A percentile compares a stretch with the other conserved stretches of the same genome.
Evolutionary conservation across 2,329 filamentous ascomycete species (phyloP).

Genomic region (Fusarium paranaense): DNA sequence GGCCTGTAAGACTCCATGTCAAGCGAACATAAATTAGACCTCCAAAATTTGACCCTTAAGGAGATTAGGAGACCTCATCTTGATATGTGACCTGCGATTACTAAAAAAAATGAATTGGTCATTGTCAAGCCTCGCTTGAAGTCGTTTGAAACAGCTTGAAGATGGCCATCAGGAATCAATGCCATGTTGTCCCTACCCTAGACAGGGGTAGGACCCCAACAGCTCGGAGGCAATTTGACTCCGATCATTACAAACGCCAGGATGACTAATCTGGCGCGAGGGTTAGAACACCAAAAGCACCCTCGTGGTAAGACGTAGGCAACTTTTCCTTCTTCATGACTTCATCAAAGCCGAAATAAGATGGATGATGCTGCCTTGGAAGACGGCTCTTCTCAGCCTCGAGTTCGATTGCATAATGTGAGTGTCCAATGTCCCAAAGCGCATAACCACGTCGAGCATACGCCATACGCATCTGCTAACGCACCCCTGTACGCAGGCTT

Average conservation of each 20-base stretch:
- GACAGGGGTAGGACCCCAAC: background rate
- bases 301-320: background rate
- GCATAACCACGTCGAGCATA: too few species aligned
- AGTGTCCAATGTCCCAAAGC: background rate
- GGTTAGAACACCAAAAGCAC: background rate
- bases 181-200: background rate
- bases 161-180: too few species aligned
- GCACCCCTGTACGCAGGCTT: background rate
- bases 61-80: too few species aligned
- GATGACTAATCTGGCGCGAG: background rate
- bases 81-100: too few species aligned
- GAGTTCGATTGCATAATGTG: background rate
- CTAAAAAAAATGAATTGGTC: too few species aligned
- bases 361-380: background rate
- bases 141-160: too few species aligned
- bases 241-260: background rate
- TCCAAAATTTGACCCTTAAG: too few species aligned
- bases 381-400: background rate
- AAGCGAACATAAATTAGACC: too few species aligned
- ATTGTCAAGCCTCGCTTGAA: too few species aligned
- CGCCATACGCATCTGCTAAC: background rate
- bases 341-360: background rate
- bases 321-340: background rate
- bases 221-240: background rate
- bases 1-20: too few species aligned